Percentiles rank a stretch among this genome's conserved stretches.
Conservation (phyloP, 352 stramenopile genomes). For the Phytophthora pluvialis region DNA sequence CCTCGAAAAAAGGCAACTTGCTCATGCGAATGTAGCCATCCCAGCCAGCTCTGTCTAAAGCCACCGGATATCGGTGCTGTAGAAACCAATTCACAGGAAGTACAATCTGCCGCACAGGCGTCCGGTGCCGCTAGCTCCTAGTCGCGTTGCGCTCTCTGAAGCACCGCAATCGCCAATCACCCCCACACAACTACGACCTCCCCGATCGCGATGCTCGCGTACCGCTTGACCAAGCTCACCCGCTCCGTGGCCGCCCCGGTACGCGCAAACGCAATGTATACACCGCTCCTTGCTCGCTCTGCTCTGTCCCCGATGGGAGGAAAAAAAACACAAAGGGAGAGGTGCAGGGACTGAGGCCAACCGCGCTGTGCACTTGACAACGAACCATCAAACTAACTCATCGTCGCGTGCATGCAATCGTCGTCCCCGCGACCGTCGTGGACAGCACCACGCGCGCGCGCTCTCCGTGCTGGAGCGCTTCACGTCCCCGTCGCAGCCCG, state of each 20-base stretch:
- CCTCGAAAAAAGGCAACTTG: constrained; percentile 20
- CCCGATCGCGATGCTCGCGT: constrained; percentile 24
- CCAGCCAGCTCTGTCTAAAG: neutral
- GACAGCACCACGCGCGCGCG: constrained; percentile 22
- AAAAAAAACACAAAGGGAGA: neutral
- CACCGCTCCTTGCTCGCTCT: neutral
- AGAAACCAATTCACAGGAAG: neutral
- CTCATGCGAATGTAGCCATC: constrained; percentile 10
- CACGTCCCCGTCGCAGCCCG: constrained; percentile 25
- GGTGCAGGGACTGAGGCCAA: neutral
- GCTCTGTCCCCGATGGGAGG: neutral
- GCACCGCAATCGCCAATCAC: constrained; percentile 25
- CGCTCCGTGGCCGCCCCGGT: constrained; percentile 30
- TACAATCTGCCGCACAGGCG: neutral
- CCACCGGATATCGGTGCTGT: neutral
- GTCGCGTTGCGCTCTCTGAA: constrained; percentile 5
- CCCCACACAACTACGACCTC: constrained; percentile 22
- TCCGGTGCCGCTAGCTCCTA: constrained; percentile 1
- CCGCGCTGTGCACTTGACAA: neutral
- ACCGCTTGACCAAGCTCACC: constrained; percentile 35
- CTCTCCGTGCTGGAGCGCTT: constrained; percentile 36
- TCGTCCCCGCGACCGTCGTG: neutral
- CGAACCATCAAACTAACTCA: constrained; percentile 13
- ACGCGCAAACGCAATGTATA: constrained; percentile 6
- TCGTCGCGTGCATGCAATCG: constrained; percentile 7